A percentile compares a stretch with the other conserved stretches of the same genome.
phyloP scores from a whole-genome alignment of 1,139 yeast species.

The Lodderomyces jiufengensis region DNA sequence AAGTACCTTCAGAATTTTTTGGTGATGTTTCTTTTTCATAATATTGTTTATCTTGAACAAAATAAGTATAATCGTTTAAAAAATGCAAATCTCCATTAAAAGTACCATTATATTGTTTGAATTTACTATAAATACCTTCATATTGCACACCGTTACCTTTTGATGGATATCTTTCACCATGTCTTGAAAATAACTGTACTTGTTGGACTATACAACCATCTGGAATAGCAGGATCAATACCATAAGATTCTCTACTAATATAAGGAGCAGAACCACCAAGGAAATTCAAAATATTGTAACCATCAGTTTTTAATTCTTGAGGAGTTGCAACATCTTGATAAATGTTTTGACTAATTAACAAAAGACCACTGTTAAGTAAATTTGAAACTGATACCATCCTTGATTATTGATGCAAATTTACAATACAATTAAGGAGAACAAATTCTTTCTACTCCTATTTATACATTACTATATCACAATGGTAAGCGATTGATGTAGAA shows the following conservation, averaged over 20 bases:
- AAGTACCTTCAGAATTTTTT: constrained; percentile 24
- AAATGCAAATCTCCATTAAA: constrained; percentile 31
- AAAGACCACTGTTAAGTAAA: constrained; percentile 28
- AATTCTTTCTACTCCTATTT: too few relatives aligned
- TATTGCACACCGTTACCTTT: constrained; percentile 22
- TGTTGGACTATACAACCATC: constrained; percentile 54
- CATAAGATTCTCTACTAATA: constrained; percentile 41
- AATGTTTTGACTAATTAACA: constrained; percentile 25
- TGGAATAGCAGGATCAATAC: constrained; percentile 48
- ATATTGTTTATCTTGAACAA: constrained; percentile 22
- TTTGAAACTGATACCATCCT: constrained; percentile 33
- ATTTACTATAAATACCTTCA: constrained; percentile 19
- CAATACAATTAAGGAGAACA: too few relatives aligned
- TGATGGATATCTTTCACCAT: constrained; percentile 71
- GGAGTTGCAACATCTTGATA: constrained; percentile 35
- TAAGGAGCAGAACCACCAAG: constrained; percentile 51
- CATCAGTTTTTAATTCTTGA: constrained; percentile 34
- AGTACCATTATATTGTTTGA: constrained; percentile 21
- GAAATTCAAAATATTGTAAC: constrained; percentile 40
- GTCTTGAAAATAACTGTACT: constrained; percentile 62
- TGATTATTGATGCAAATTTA: neutral
- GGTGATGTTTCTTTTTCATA: constrained; percentile 34
- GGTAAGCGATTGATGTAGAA: too few relatives aligned
- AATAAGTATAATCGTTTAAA: constrained; percentile 32
- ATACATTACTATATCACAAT: too few relatives aligned